Base-by-base conservation (phyloP, 192 early-diverging fungal species). In the Umbelopsis sp. region DNA sequence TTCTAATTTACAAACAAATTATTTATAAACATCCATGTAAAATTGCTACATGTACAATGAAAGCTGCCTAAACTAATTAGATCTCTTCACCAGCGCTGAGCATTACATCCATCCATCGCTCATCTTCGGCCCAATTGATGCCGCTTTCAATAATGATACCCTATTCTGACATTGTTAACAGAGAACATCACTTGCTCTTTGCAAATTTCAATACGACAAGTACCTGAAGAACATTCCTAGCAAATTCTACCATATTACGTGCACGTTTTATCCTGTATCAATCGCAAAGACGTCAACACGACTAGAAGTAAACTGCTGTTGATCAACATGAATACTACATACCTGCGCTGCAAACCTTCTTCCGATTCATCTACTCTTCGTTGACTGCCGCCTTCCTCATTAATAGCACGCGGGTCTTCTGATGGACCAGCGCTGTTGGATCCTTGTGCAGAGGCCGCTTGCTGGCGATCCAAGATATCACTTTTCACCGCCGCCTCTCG, bases 131-230 rank as follows among this genome's bases (percentile, higher is more conserved):
- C 80, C 80, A 84, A 52, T 81, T 72, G 18, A 80, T 71, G 35
- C 71, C 72, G 69, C 80, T 84, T 49, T 81, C 83, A 52, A 84
- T 46, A 15, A 84, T 71, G 8, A 84, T 53, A 11, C 80, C 82
- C 82, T 84, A 51, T 20, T 20, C 1, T 23, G 27, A 22, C 41
- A 15, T 46, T 13, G 20, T 51, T 15, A 13, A 49, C 10, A 35
- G 3, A 64, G 3, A 55, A 25, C 33, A 37, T 55, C n/a, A 16
- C n/a, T 20, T 30, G 27, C 27, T 33, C 44, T 30, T 21, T 46
- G 20, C 47, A 46, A 10, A 20, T 0, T 13, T 41, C 0, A 5
- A 47, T 25, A 15, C 23, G 13, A 71, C 30, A 15, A 13, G 51
- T 69, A 74, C 73, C 52, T 47, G 44, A 18, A 78, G 47, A 33